phyloP scores from a whole-genome alignment of 768 basidiomycete genomes.

The Suillus variegatus region DNA sequence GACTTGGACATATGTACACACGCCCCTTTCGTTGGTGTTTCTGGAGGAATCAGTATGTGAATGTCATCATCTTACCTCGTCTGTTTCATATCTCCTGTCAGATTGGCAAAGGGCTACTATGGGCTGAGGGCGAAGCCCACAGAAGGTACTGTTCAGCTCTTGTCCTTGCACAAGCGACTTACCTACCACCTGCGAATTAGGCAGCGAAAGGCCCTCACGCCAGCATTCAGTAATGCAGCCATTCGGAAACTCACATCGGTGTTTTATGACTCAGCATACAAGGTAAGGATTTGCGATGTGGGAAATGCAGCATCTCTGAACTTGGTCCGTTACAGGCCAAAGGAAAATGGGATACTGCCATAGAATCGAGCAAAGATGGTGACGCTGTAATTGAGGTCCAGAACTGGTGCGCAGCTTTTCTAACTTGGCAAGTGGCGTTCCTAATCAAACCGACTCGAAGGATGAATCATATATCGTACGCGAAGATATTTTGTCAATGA shows the following conservation, averaged over 20 bases:
- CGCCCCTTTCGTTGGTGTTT: constrained; percentile 30
- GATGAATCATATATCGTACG: constrained; percentile 40
- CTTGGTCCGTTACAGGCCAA: constrained; percentile 24
- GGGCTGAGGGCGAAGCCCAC: constrained; percentile 14
- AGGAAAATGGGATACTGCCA: constrained; percentile 29
- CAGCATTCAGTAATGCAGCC: constrained; percentile 43
- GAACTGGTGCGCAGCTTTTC: constrained; percentile 24
- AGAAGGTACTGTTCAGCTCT: not conserved
- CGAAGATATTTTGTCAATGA: not conserved
- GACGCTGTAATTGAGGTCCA: constrained; percentile 39
- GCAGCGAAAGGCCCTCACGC: constrained; percentile 40
- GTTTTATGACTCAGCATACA: constrained; percentile 45
- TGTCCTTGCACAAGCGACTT: not conserved
- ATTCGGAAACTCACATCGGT: constrained; percentile 37
- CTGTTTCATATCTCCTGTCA: not conserved
- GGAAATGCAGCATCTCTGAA: not conserved
- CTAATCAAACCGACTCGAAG: constrained; percentile 3
- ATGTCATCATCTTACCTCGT: not conserved
- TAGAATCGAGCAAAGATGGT: constrained; percentile 20
- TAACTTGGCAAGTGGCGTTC: not conserved
- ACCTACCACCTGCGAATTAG: constrained; percentile 12
- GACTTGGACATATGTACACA: constrained; percentile 41
- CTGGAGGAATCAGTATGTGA: constrained; percentile 26
- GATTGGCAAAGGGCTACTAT: constrained; percentile 33
- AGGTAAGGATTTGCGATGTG: constrained; percentile 27